phyloP scores from a whole-genome alignment of 2,329 filamentous ascomycete genomes.

The Penicillium concentricum region DNA sequence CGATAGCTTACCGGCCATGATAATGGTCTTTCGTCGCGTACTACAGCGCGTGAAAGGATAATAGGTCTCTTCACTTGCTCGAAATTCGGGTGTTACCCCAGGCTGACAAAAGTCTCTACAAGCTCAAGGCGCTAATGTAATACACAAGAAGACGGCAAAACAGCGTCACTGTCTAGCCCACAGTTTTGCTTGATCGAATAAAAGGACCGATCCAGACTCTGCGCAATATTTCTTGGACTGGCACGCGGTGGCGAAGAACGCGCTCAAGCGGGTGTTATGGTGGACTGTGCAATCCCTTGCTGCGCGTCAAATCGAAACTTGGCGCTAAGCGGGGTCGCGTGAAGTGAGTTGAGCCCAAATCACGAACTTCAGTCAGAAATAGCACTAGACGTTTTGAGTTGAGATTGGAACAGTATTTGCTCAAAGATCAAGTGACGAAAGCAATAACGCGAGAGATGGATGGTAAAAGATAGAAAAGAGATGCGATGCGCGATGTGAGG shows the following conservation, averaged over 20 bases:
- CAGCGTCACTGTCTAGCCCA: constrained; percentile 30
- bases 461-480: background rate
- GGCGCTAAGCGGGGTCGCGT: constrained; percentile 33
- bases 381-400: background rate
- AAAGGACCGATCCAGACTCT: constrained; percentile 22
- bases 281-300: constrained; percentile 24
- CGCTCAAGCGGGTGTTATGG: constrained; percentile 16
- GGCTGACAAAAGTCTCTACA: constrained; percentile 39
- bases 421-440: background rate
- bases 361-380: background rate
- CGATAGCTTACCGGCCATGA: constrained; percentile 62
- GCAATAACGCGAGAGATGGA: background rate
- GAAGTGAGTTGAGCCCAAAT: constrained; percentile 7
- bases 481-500: background rate
- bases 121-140: constrained; percentile 42
- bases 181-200: constrained; percentile 35
- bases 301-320: constrained; percentile 28
- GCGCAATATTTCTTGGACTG: constrained; percentile 15
- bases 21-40: constrained; percentile 35
- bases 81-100: constrained; percentile 24
- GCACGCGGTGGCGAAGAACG: constrained; percentile 16
- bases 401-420: background rate
- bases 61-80: constrained; percentile 19
- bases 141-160: constrained; percentile 40
- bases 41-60: constrained; percentile 37